phyloP scores from a whole-genome alignment of 176 grass and related monocot species.

The Eragrostis nindensis region DNA sequence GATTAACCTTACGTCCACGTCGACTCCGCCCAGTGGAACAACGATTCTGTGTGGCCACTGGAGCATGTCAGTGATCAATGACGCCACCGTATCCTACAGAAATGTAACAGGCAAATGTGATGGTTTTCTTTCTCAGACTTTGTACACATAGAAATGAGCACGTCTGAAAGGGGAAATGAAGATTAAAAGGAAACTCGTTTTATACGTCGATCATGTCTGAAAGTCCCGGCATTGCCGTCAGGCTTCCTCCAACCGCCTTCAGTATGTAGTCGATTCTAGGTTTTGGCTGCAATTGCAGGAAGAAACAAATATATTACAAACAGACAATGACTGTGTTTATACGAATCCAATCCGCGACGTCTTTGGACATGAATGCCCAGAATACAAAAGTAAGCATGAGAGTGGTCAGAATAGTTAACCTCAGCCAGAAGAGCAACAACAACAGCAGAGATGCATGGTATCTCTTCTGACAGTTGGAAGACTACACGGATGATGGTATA shows the following conservation, averaged over 20 bases:
- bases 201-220: constrained; percentile 97
- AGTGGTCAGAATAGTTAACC: constrained; percentile 32
- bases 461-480: constrained; percentile 95
- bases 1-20: constrained; percentile 86
- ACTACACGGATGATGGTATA: constrained; percentile 90
- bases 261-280: constrained; percentile 91
- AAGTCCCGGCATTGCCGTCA: constrained; percentile 92
- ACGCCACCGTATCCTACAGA: constrained; percentile 83
- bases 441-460: constrained; percentile 93
- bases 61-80: constrained; percentile 95
- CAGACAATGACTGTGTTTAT: not conserved
- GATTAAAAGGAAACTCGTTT: not conserved
- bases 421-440: constrained; percentile 94
- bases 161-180: not conserved
- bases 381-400: not conserved
- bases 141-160: not conserved
- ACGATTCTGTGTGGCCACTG: constrained; percentile 97
- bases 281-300: constrained; percentile 68
- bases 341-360: not conserved
- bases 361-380: not conserved
- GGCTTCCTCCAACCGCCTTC: constrained; percentile 94
- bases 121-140: not conserved
- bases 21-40: constrained; percentile 83
- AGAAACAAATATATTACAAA: constrained; percentile 10
- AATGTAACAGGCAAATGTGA: not conserved